Conservation (phyloP, 1,284 basidiomycete genomes). For the Trichosporon sp. region DNA sequence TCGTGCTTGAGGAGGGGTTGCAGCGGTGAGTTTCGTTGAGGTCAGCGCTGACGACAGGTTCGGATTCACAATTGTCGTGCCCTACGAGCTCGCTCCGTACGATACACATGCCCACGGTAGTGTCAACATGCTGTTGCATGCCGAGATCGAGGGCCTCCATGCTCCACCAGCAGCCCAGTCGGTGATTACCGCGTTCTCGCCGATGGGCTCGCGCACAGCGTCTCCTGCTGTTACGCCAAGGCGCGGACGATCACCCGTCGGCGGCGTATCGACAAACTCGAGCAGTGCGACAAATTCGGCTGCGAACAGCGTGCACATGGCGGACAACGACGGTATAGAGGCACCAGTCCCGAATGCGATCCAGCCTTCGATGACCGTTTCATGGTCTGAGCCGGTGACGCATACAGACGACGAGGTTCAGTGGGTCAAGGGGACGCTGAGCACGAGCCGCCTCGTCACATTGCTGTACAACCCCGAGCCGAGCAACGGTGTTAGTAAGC, state of each 20-base stretch:
- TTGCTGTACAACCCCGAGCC: constrained; percentile 42
- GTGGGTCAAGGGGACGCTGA: constrained; percentile 39
- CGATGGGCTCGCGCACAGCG: constrained; percentile 6
- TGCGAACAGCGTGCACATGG: neutral
- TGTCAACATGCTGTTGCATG: constrained; percentile 32
- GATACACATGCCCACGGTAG: constrained; percentile 36
- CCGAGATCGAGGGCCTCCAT: constrained; percentile 36
- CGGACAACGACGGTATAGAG: constrained; percentile 16
- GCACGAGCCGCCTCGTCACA: constrained; percentile 31
- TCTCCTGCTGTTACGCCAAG: constrained; percentile 13
- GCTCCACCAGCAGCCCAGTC: constrained; percentile 5
- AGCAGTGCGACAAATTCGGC: neutral
- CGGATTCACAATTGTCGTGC: constrained; percentile 40
- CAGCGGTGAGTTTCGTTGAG: constrained; percentile 32
- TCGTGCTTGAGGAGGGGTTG: constrained; percentile 40
- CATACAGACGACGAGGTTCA: constrained; percentile 28
- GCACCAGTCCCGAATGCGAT: constrained; percentile 20
- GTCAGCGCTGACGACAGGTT: constrained; percentile 30
- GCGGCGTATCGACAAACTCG: constrained; percentile 10
- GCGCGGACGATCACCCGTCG: constrained; percentile 21
- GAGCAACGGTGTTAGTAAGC: constrained; percentile 31
- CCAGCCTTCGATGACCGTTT: constrained; percentile 30
- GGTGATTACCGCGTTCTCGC: neutral
- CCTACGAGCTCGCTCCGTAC: constrained; percentile 36
- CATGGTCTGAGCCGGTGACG: constrained; percentile 28